Base-by-base conservation (phyloP, 305 asterid species). In the Fraxinus baroniana region DNA sequence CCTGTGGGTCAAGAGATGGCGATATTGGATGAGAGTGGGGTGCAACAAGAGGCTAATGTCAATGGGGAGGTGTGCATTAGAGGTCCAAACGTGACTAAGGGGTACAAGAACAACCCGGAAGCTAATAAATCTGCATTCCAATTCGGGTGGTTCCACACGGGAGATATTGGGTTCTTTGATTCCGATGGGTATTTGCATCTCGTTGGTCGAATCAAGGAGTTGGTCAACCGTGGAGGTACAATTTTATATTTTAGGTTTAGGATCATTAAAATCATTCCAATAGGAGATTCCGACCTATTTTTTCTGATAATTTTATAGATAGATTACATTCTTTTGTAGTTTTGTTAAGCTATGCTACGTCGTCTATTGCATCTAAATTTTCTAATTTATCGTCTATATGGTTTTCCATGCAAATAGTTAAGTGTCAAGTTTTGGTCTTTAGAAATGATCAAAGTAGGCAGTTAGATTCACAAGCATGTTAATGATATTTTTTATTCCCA, bases 1-100 rank as follows among this genome's bases (percentile, higher is more conserved):
- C 97, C 98, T 4, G 99, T 93, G 82, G 97, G 97, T 79, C 98
- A 93, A 83, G 97, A 94, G 83, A 94, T 94, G 98, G 97, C 93
- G 15, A 89, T 95, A 39, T 83, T 94, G 87, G 88, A 92, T 81
- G 93, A 91, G 82, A 88, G 84, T 78, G 99, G 99, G 4, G 90
- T 66, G 28, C 84, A 83, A 22, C 93, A 87, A 78, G 97, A 81
- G 82, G 85, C 91, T 72, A 83, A 87, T 86, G 85, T 83, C 1
- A 89, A 72, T 36, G 99, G 99, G 2, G 99, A 95, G 90, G 97
- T 95, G 62, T 94, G 99, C 79, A 94, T 95, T 66, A 90, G 95
- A 86, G 99, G 98, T 46, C 90, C 92, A 33, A 95, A 95, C 88
- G 97, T 94, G 66, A 93, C 99, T 0, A 90, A 84, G 28, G 97